A percentile compares a stretch with the other conserved stretches of the same genome.
These are phyloP conservation scores for Lavandula angustifolia DNA, from an alignment of 257 asterid species.

Conservation along the genomic window DNA sequence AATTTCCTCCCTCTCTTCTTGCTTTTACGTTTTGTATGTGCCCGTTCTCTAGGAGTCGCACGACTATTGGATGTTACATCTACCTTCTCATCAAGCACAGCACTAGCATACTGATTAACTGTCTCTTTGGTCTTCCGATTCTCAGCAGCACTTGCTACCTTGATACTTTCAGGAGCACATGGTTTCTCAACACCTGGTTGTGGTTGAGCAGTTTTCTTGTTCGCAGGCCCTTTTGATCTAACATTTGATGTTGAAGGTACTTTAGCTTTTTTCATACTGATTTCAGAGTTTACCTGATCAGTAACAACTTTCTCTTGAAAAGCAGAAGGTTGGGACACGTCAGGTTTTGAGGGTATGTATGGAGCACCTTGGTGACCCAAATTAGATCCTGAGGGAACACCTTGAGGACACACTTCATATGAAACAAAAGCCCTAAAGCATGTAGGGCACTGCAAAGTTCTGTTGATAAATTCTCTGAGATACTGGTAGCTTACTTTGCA, in stretches of 20 bases:
- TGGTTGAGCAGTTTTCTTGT: conserved; percentile 19
- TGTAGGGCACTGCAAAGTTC: conserved; percentile 36
- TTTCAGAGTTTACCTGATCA: conserved; percentile 21
- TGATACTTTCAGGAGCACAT: conserved; percentile 26
- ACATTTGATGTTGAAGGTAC: conserved; percentile 27
- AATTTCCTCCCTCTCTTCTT: conserved; percentile 39
- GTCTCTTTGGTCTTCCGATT: conserved; percentile 30
- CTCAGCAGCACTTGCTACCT: conserved; percentile 28
- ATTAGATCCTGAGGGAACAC: conserved; percentile 27
- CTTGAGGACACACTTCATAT: conserved; percentile 31
- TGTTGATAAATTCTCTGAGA: conserved; percentile 29
- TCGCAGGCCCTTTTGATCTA: conserved; percentile 29
- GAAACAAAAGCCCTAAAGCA: conserved; percentile 44
- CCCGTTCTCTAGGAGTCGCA: conserved; percentile 23
- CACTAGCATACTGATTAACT: conserved; percentile 6
- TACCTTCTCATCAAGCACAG: conserved; percentile 28
- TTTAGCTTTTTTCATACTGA: conserved; percentile 28
- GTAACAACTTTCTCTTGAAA: conserved; percentile 26
- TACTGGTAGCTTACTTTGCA: conserved; percentile 42
- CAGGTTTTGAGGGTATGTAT: conserved; percentile 34
- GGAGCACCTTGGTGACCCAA: conserved; percentile 30
- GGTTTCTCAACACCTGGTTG: conserved; percentile 26
- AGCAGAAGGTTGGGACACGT: conserved; percentile 28
- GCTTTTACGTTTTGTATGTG: conserved; percentile 30
- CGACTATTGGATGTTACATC: conserved; percentile 21